Conservation (phyloP, 768 basidiomycete species). For the Chalciporus piperatus region DNA sequence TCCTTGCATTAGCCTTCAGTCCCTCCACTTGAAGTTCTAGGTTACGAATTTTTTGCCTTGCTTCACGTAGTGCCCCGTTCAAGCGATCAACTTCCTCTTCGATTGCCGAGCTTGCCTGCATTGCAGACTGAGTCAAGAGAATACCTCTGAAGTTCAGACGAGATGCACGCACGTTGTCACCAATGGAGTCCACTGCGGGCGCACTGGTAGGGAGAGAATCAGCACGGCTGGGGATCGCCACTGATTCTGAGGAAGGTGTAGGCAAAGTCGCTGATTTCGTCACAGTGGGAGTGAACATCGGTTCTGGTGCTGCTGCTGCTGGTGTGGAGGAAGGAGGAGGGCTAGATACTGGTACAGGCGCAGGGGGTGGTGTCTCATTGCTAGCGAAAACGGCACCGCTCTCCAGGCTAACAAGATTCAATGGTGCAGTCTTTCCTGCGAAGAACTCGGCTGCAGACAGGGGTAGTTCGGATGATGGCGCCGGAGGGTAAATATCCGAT, state of each 20-base stretch:
- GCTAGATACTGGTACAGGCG: constrained; percentile 29
- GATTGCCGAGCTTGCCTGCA: constrained; percentile 27
- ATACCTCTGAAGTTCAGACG: constrained; percentile 1
- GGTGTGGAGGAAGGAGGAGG: constrained; percentile 22
- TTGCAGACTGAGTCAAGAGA: neutral
- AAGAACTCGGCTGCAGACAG: constrained; percentile 86
- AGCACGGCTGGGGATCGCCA: constrained; percentile 5
- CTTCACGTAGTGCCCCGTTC: constrained; percentile 67
- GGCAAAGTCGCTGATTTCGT: constrained; percentile 33
- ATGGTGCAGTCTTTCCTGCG: constrained; percentile 72
- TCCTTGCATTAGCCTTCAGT: constrained; percentile 70
- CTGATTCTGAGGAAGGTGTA: constrained; percentile 11
- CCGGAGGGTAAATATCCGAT: constrained; percentile 94
- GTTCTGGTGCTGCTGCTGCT: constrained; percentile 35
- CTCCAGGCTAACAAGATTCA: constrained; percentile 79
- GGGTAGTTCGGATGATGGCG: constrained; percentile 76
- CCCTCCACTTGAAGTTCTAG: constrained; percentile 81
- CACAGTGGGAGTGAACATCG: constrained; percentile 31
- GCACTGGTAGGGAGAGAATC: constrained; percentile 12
- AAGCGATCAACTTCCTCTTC: constrained; percentile 62
- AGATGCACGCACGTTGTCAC: constrained; percentile 32
- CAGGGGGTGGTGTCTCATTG: constrained; percentile 20
- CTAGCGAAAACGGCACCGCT: constrained; percentile 49
- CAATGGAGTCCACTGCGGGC: neutral
- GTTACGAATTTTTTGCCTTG: constrained; percentile 77